These are phyloP conservation scores for Wickerhamomyces silvicola DNA, from an alignment of 805 yeast genomes.

Conservation along the genomic window DNA sequence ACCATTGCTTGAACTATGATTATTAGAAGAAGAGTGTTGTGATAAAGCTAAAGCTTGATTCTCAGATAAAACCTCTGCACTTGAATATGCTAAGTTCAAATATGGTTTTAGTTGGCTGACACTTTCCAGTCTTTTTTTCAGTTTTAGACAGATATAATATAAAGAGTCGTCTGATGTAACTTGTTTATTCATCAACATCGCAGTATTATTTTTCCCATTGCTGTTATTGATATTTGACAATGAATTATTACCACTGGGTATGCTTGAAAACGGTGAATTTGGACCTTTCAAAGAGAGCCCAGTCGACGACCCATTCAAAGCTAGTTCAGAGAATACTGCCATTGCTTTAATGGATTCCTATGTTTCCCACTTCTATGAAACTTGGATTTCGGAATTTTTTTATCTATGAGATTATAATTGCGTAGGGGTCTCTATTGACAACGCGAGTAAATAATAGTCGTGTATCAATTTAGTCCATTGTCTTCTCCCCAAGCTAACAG, in stretches of 20 bases:
- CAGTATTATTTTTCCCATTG: conserved; percentile 17
- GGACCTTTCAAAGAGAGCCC: too few species aligned
- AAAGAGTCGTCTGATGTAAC: conserved; percentile 62
- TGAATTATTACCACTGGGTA: not conserved
- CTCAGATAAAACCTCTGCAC: conserved; percentile 65
- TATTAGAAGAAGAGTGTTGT: conserved; percentile 24
- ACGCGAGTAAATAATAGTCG: too few species aligned
- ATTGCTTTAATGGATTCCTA: too few species aligned
- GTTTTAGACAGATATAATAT: conserved; percentile 55
- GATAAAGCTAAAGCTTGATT: conserved; percentile 55
- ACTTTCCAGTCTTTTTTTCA: conserved; percentile 48
- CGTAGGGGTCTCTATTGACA: too few species aligned
- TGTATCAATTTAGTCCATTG: too few species aligned
- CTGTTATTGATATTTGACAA: not conserved
- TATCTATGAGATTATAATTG: too few species aligned
- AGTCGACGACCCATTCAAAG: too few species aligned
- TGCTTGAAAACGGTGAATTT: too few species aligned
- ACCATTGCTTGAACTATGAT: conserved; percentile 12
- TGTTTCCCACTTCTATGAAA: too few species aligned
- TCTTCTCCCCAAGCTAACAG: too few species aligned
- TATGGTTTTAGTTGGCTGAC: conserved; percentile 67
- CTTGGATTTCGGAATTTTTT: too few species aligned
- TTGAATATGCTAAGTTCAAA: conserved; percentile 52
- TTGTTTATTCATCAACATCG: conserved; percentile 52
- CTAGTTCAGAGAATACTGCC: too few species aligned